phyloP scores from a whole-genome alignment of 352 stramenopile genomes.

The Globisporangium radiosum region DNA sequence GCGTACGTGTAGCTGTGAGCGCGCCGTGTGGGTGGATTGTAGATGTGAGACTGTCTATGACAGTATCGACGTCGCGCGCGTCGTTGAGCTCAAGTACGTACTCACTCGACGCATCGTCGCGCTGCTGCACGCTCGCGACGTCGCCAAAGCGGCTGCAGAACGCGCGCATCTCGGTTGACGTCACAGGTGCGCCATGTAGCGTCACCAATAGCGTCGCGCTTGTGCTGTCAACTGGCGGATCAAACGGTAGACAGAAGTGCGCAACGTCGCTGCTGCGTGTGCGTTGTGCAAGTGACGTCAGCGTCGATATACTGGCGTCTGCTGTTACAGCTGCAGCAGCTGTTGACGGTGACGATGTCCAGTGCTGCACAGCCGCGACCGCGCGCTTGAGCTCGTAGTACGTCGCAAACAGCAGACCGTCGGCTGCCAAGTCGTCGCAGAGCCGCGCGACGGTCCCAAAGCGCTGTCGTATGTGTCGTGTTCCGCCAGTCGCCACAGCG shows the following conservation, averaged over 20 bases:
- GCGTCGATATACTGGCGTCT: no score
- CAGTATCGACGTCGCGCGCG: conserved; percentile 34
- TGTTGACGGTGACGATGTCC: conserved; percentile 10
- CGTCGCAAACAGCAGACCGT: conserved; percentile 68
- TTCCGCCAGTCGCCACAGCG: background rate
- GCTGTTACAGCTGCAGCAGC: no score
- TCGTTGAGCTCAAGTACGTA: conserved; percentile 80
- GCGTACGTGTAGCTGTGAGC: conserved; percentile 40
- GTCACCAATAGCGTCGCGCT: conserved; percentile 51
- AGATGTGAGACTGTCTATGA: conserved; percentile 30
- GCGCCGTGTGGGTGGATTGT: conserved; percentile 27
- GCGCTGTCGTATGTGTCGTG: conserved; percentile 21
- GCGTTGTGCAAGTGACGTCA: no score
- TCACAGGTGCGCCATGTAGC: conserved; percentile 21
- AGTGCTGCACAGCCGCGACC: conserved; percentile 49
- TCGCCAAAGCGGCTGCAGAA: conserved; percentile 65
- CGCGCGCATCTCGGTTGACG: conserved; percentile 42
- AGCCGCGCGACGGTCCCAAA: conserved; percentile 53
- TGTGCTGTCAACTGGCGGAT: conserved; percentile 55
- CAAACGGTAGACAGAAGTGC: conserved; percentile 64
- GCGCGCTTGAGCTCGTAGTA: conserved; percentile 67
- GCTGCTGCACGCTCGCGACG: conserved; percentile 65
- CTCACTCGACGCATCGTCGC: conserved; percentile 28
- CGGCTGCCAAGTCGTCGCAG: conserved; percentile 34
- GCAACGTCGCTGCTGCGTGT: no score